Evolutionary conservation across 2,329 filamentous ascomycete species (phyloP), one percentile per base, ranked within the genome.

Genomic region (Penicillium sp.): DNA sequence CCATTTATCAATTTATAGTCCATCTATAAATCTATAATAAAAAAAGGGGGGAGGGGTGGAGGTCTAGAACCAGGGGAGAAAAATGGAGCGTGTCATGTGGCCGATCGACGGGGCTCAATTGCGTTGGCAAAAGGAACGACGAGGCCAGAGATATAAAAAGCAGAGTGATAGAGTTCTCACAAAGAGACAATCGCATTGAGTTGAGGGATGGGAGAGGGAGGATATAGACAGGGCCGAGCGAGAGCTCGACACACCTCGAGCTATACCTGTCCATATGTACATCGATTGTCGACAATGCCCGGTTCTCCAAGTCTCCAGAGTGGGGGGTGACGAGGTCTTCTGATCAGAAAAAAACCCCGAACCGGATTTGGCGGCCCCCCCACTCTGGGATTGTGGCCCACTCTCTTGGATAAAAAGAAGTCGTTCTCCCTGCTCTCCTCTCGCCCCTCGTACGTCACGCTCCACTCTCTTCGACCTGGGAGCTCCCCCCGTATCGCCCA

Each of bases 271-370:
- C n/a, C n/a, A n/a, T n/a, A n/a, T n/a, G n/a, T n/a, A n/a, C n/a
- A n/a, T n/a, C n/a, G n/a, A n/a, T 39, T 38, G 45, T 36, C 34
- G 38, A 32, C 29, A 35, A 33, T 42, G 34, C 43, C 39, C 29
- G n/a, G n/a, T 21, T 21, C 25, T 37, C 16, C 17, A 25, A 26
- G 34, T 13, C 34, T 25, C 13, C 39, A 43, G 39, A 51, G 50
- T 50, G 50, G 50, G 50, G 47, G 34, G 48, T 54, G 52, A 54
- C 46, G 53, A 52, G 57, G 57, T 60, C 58, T 54, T 54, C 56
- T 59, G 57, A 60, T 59, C 56, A 59, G 36, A 49, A 59, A 58
- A 61, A 59, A 53, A 46, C 41, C 37, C 42, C 44, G 52, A 53
- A 53, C 52, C 52, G 52, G 52, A 55, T 55, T 54, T 52, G 45